Percentiles rank a stretch among this genome's conserved stretches.
phyloP scores from a whole-genome alignment of 345 rosid genomes.

The Cardamine resedifolia region DNA sequence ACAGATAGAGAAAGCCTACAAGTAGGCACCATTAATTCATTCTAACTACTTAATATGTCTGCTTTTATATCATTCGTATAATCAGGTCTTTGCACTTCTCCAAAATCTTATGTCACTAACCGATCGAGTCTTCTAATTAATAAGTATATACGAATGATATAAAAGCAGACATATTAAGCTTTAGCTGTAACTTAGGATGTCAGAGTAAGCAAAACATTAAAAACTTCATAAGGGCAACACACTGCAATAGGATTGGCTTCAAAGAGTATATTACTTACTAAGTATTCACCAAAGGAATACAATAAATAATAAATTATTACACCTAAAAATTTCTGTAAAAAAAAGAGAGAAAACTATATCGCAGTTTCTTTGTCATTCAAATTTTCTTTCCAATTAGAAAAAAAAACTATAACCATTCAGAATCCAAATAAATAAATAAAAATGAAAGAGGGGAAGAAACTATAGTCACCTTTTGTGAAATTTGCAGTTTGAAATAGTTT shows the following conservation, averaged over 20 bases:
- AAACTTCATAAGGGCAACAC: neutral
- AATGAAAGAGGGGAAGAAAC: neutral
- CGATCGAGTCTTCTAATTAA: neutral
- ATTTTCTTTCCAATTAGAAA: constrained; percentile 20
- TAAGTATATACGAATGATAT: no score
- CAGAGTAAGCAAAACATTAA: neutral
- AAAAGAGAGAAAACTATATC: constrained; percentile 19
- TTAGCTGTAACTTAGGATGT: no score
- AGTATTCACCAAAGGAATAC: constrained; percentile 10
- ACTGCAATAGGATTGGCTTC: neutral
- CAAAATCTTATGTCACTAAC: neutral
- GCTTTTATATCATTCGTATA: neutral
- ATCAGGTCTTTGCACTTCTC: constrained; percentile 6
- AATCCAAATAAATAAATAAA: neutral
- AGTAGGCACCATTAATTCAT: constrained; percentile 18
- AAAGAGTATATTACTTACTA: neutral
- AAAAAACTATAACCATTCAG: neutral
- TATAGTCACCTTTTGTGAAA: constrained; percentile 23
- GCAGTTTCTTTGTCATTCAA: constrained; percentile 24
- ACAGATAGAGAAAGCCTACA: neutral
- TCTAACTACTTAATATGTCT: constrained; percentile 15
- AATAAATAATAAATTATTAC: constrained; percentile 6
- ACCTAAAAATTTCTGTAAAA: neutral
- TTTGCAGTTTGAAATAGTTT: constrained; percentile 12
- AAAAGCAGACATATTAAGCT: no score